Percentiles rank a stretch among this genome's conserved stretches.
Conservation (phyloP, 805 yeast genomes). For the Candida lessepsii region DNA sequence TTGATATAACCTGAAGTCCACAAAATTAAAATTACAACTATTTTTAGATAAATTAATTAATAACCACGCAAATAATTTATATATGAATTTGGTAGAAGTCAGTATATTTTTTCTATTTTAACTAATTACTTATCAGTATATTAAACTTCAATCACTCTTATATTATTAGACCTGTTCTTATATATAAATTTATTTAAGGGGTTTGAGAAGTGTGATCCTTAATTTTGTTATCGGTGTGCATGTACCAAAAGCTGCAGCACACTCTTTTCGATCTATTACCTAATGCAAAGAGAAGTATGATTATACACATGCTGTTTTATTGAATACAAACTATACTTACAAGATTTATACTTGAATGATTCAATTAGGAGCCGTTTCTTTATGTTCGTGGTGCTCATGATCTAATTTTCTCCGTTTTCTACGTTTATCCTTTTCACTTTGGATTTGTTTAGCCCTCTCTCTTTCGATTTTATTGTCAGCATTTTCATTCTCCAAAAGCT, state of each 20-base stretch:
- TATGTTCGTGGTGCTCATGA: constrained; percentile 1
- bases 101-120: neutral
- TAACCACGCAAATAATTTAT: neutral
- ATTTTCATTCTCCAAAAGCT: constrained; percentile 26
- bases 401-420: constrained; percentile 7
- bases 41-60: neutral
- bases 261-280: too few relatives aligned
- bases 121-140: too few relatives aligned
- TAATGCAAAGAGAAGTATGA: too few relatives aligned
- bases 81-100: neutral
- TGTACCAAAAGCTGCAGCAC: constrained; percentile 2
- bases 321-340: constrained; percentile 3
- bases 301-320: neutral
- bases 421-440: constrained; percentile 9
- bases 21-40: neutral
- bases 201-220: constrained; percentile 6
- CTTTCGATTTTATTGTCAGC: constrained; percentile 17
- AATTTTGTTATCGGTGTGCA: constrained; percentile 5
- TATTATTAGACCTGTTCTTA: neutral
- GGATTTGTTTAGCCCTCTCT: constrained; percentile 15
- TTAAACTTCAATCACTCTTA: too few relatives aligned
- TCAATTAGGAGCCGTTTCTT: neutral
- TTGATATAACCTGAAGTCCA: too few relatives aligned
- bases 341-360: neutral
- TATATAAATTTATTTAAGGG: constrained; percentile 3